Percentiles rank a stretch among this genome's conserved stretches.
Evolutionary conservation across 371 early-diverging fungal genomes (phyloP).

Genomic region (Phascolomyces articulosus): DNA sequence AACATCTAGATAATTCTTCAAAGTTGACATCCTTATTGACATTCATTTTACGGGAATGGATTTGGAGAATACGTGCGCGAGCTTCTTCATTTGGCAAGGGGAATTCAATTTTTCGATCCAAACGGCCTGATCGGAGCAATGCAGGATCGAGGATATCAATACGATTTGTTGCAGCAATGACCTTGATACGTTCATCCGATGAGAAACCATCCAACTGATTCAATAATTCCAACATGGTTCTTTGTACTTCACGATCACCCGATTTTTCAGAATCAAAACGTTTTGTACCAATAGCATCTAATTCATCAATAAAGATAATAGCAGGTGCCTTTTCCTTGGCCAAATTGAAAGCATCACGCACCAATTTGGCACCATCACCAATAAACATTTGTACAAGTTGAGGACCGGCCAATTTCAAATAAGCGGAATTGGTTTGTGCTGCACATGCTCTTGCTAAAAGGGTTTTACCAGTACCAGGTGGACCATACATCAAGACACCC

Average conservation of each 20-base stretch:
- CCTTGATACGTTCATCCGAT: constrained; percentile 97
- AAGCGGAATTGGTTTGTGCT: constrained; percentile 83
- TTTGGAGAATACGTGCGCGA: constrained; percentile 98
- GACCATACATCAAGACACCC: constrained; percentile 95
- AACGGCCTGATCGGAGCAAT: constrained; percentile 97
- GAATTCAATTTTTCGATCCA: constrained; percentile 99
- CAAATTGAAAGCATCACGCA: constrained; percentile 98
- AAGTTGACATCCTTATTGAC: constrained; percentile 97
- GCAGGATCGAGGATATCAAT: constrained; percentile 99
- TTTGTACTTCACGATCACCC: constrained; percentile 99
- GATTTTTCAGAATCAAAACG: constrained; percentile 98
- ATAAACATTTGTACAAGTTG: constrained; percentile 99
- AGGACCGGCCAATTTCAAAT: constrained; percentile 97
- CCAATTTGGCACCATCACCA: constrained; percentile 99
- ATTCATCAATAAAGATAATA: constrained; percentile 99
- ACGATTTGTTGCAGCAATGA: constrained; percentile 99
- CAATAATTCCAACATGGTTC: constrained; percentile 99
- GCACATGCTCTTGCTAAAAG: constrained; percentile 71
- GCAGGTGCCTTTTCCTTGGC: constrained; percentile 99
- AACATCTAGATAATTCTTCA: constrained; percentile 97
- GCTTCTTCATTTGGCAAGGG: constrained; percentile 99
- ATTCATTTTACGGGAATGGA: constrained; percentile 99
- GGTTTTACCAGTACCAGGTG: constrained; percentile 95
- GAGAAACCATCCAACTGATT: constrained; percentile 99
- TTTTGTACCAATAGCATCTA: constrained; percentile 99